Evolutionary conservation across 2,329 filamentous ascomycete genomes (phyloP).

Genomic region (Phyllosticta paracitricarpa): DNA sequence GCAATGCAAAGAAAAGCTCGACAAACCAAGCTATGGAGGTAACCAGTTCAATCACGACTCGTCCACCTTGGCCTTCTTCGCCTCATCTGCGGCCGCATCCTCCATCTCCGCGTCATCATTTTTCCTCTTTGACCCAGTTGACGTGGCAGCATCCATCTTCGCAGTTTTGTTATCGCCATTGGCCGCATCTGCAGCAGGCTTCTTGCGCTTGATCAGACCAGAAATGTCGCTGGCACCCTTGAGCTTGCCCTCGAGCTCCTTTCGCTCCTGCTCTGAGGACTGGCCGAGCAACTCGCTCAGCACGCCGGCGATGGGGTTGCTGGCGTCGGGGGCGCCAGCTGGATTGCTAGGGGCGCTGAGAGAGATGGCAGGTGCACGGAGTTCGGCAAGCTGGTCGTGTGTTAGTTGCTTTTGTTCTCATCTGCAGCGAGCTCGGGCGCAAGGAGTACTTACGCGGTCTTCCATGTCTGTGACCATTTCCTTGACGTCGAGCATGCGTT

Average conservation of each 20-base stretch:
- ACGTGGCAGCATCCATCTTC: background rate
- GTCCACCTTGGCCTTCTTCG: background rate
- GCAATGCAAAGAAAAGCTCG: too few relatives aligned
- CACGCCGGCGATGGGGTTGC: constrained; percentile 45
- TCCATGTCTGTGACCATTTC: constrained; percentile 73
- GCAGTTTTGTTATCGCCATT: constrained; percentile 1
- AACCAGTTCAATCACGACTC: background rate
- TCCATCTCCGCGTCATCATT: constrained; percentile 11
- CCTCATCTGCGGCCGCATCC: constrained; percentile 3
- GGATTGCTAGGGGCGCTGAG: constrained; percentile 45
- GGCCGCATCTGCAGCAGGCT: constrained; percentile 14
- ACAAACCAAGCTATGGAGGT: too few relatives aligned
- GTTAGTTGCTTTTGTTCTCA: constrained; percentile 11
- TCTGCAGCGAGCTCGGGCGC: background rate
- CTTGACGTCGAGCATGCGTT: constrained; percentile 61
- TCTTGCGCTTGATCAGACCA: constrained; percentile 62
- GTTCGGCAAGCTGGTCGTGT: constrained; percentile 51
- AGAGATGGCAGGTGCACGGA: constrained; percentile 53
- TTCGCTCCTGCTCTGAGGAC: constrained; percentile 49
- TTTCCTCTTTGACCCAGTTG: constrained; percentile 4
- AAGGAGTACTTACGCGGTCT: constrained; percentile 47
- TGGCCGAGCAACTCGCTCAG: constrained; percentile 55
- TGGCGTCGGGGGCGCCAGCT: constrained; percentile 37
- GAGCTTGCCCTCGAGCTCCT: constrained; percentile 60
- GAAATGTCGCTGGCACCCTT: constrained; percentile 64